Base-by-base conservation (phyloP, 345 rosid species). In the Brassica juncea region DNA sequence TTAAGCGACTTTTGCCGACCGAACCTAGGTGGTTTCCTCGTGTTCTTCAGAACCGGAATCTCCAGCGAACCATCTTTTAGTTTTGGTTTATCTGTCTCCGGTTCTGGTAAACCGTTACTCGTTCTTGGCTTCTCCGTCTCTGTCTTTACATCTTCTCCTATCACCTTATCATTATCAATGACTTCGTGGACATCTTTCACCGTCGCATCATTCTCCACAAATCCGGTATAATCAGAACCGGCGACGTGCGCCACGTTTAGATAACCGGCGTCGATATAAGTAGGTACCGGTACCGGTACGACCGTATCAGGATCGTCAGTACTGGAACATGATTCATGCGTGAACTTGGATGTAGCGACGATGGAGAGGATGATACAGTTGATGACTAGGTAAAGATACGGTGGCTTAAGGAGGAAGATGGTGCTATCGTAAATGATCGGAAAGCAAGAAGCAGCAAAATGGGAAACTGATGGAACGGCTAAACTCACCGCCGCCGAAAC, bases 311-410 rank as follows among this genome's bases (percentile, higher is more conserved):
- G 71, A 9, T 44, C 74, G 8, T 63, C 47, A 34, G 30, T 32
- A 64, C 8, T 64, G 42, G 64, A 3, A 64, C 28, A 15, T 1
- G 77, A 8, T 59, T 68, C 65, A 5, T 9, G 32, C 4, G 86
- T 90, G 59, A 91, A 84, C 80, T 83, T 92, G 61, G 98, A 89
- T 47, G 99, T 89, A 44, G 97, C 97, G 54, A 87, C 81, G 66
- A 95, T 91, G 67, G 89, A 85, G 82, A 95, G 82, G 86, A 95
- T 91, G 79, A 95, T 95, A 68, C 77, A 82, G 83, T 95, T 93
- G 82, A 95, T 62, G 74, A 93, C 72, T 52, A 95, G 63, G 85
- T 93, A 95, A 64, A 95, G 89, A 81, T 84, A 95, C 14, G 94
- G 97, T 0, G 96, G 99, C 60, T 84, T 79, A 9, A 92, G 83